Base-by-base conservation (phyloP, 2,329 filamentous ascomycete genomes). In the Colletotrichum trifolii region DNA sequence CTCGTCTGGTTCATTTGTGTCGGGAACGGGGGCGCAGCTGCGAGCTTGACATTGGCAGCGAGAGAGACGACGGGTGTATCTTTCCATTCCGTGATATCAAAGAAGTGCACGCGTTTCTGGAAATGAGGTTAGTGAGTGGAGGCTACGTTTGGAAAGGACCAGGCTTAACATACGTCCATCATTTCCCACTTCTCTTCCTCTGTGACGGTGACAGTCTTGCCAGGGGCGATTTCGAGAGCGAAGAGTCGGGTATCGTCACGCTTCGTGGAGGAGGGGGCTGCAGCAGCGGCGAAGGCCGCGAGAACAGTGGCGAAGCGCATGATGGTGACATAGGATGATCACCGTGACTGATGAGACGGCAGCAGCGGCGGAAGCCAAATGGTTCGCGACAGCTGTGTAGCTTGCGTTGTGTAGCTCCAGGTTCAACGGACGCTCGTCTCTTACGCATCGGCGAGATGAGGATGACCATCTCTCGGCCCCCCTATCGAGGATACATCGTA, bases 151-250 rank as follows among this genome's bases (percentile, higher is more conserved):
- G 12, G 1, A 36, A 4, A 45, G 40, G 6, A 7, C 42, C 2
- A 4, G 6, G 17, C 25, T 25, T 25, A n/a, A 56, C 70, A 2
- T 43, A 72, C 70, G 43, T 71, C 70, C 49, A 69, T 71, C 66
- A 72, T 65, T 36, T 68, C 35, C 62, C 70, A 71, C 54, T 72
- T 72, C 61, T 71, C 66, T 43, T 72, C 69, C 40, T 72, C 70
- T 6, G 69, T 70, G 42, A 72, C 70, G n/a, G 66, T 68, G n/a
- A 69, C 58, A 6, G 62, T 67, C 54, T 68, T 54, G 15, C 70
- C 70, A 1, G 69, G 69, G 2, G 67, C 69, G 8, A 54, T 59
- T 60, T 72, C 70, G 9, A 72, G 67, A 2, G 69, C 70, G 61
- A 56, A 71, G 34, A 71, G 48, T 42, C 57, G 62, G 36, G n/a